phyloP scores from a whole-genome alignment of 768 basidiomycete genomes.

The Trametes cingulata region DNA sequence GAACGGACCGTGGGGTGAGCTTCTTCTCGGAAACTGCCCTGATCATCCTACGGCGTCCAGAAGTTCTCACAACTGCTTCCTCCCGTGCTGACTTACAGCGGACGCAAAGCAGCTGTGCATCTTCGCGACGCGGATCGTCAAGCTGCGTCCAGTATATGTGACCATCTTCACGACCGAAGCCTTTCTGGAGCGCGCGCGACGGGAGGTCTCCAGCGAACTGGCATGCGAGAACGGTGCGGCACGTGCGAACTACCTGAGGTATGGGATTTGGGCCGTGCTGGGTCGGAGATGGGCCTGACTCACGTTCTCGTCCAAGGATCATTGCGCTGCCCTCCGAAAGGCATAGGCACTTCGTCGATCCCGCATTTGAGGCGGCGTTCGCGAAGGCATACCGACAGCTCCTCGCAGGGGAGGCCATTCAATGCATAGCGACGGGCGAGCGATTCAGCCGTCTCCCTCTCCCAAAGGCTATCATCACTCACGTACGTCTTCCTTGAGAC shows the following conservation, averaged over 20 bases:
- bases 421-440: background rate
- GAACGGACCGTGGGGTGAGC: constrained; percentile 8
- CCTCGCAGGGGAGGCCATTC: background rate
- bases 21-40: background rate
- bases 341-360: constrained; percentile 8
- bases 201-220: constrained; percentile 13
- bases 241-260: constrained; percentile 1
- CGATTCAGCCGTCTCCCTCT: background rate
- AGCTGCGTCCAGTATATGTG: background rate
- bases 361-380: constrained; percentile 5
- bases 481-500: background rate
- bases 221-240: background rate
- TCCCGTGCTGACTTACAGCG: background rate
- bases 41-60: background rate
- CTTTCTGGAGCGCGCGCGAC: constrained; percentile 1
- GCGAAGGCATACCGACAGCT: background rate
- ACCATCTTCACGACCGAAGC: constrained; percentile 4
- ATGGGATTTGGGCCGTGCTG: too few species aligned
- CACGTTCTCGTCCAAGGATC: background rate
- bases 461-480: constrained; percentile 6
- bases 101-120: constrained; percentile 9
- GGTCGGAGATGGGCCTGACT: too few species aligned
- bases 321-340: constrained; percentile 1
- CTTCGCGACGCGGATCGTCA: constrained; percentile 1
- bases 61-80: background rate